Conservation (phyloP, 495 filamentous ascomycete genomes). For the Hypoxylon cercidicola region DNA sequence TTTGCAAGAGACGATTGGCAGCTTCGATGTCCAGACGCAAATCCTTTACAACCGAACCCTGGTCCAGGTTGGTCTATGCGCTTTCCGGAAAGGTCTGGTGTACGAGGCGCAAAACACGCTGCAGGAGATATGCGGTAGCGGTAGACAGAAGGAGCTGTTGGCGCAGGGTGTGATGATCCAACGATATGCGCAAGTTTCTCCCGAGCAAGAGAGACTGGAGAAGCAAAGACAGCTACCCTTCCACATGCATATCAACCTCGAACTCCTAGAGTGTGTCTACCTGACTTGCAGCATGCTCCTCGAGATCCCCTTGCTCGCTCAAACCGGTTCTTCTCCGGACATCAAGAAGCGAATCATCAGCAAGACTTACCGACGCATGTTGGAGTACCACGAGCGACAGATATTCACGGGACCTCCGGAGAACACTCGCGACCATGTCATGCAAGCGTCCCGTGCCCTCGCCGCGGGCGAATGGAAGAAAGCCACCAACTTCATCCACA, state of each 20-base stretch:
- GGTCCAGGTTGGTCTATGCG: slow-evolving; percentile 97
- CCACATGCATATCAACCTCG: slow-evolving; percentile 99
- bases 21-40: slow-evolving; percentile 95
- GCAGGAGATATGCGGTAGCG: slow-evolving; percentile 96
- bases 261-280: slow-evolving; percentile 97
- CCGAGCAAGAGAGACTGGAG: slow-evolving; percentile 96
- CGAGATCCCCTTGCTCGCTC: slow-evolving; percentile 95
- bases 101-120: slow-evolving; percentile 97
- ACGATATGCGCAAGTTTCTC: slow-evolving; percentile 91
- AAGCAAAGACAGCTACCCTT: slow-evolving; percentile 96
- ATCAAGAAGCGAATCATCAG: slow-evolving; percentile 98
- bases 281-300: slow-evolving; percentile 98
- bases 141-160: slow-evolving; percentile 95
- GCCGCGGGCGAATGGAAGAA: slow-evolving; percentile 99
- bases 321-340: slow-evolving; percentile 94
- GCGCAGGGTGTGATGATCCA: slow-evolving; percentile 98
- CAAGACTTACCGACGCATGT: slow-evolving; percentile 98
- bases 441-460: slow-evolving; percentile 97
- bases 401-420: slow-evolving; percentile 98
- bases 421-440: slow-evolving; percentile 98
- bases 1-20: slow-evolving; percentile 92
- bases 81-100: slow-evolving; percentile 94
- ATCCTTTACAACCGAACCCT: slow-evolving; percentile 99
- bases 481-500: slow-evolving; percentile 87
- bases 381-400: slow-evolving; percentile 99